Base-by-base conservation (phyloP, 1,284 basidiomycete species). In the Pseudozyma pruni region DNA sequence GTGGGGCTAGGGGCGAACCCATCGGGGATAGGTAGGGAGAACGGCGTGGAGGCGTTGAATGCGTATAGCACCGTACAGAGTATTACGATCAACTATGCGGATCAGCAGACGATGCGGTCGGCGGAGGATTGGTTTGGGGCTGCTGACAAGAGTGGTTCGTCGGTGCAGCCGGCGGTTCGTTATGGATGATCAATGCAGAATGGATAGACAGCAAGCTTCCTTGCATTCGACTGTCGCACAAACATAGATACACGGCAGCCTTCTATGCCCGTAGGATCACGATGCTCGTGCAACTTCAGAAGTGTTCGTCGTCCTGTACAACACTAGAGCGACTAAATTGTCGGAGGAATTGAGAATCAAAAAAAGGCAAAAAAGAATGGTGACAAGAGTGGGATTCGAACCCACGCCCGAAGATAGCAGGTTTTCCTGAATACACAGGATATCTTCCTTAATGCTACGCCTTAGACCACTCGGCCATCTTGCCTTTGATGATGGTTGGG, bases 401-500 rank as follows among this genome's bases (percentile, higher is more conserved):
- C 78, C 78, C 78, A 78, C 78, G 78, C 77, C 77, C 77, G 75
- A 78, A 78, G 75, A 78, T 72, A 72, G 69, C 69, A 72, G 69
- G 43, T 55, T 13, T 51, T 42, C 44, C 52, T 34, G 47, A 41
- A 35, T 38, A 34, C 41, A 45, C 54, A 45, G 42, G 45, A 53
- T 61, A 67, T 72, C 54, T 59, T 66, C 69, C 69, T 72, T 72
- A 72, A 72, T 72, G 69, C 69, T 72, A 72, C 79, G 79, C 79
- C 79, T 81, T 81, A 80, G 79, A 81, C 79, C 79, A 78, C 79
- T 81, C 79, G 79, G 79, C 79, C 79, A 81, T 78, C 70, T 74
- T 75, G 76, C 79, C 48, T 59, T 19, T 7, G 8, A 13, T 3
- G 6, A 0, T 8, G 25, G 7, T 7, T 6, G 1, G 16, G 6